These are phyloP conservation scores for Metschnikowia borealis DNA, from an alignment of 805 yeast species.

Conservation along the genomic window DNA sequence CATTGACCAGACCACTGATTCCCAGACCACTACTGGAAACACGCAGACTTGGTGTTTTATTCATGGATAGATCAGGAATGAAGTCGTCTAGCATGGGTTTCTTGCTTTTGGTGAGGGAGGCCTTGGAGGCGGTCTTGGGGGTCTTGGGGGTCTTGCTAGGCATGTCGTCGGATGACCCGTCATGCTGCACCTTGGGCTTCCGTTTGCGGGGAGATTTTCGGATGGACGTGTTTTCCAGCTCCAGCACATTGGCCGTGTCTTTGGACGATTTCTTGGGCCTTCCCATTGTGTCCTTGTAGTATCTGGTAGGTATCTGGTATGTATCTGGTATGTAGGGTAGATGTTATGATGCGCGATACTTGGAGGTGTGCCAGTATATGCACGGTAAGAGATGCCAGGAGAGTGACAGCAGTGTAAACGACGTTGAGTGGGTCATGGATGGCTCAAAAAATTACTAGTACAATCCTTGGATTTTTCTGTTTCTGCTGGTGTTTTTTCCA, in stretches of 20 bases:
- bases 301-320: not conserved
- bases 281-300: not conserved
- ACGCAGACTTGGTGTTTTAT: not conserved
- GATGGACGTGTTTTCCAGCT: not conserved
- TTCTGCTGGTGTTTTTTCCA: no score
- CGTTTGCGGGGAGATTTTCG: conserved; percentile 3
- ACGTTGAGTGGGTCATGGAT: no score
- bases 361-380: not conserved
- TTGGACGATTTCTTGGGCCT: not conserved
- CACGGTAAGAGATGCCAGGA: not conserved
- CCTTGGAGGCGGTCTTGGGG: not conserved
- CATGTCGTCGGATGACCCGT: not conserved
- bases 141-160: not conserved
- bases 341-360: not conserved
- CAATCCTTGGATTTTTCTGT: no score
- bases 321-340: not conserved
- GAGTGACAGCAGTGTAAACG: no score
- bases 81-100: not conserved
- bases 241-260: not conserved
- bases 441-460: no score
- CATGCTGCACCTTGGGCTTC: not conserved
- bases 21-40: not conserved
- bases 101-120: not conserved
- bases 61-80: conserved; percentile 2
- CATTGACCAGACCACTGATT: not conserved